Percentiles rank a stretch among this genome's conserved stretches.
These are phyloP conservation scores for Ceratocystis lukuohia DNA, from an alignment of 2,329 filamentous ascomycete genomes.

Conservation along the genomic window DNA sequence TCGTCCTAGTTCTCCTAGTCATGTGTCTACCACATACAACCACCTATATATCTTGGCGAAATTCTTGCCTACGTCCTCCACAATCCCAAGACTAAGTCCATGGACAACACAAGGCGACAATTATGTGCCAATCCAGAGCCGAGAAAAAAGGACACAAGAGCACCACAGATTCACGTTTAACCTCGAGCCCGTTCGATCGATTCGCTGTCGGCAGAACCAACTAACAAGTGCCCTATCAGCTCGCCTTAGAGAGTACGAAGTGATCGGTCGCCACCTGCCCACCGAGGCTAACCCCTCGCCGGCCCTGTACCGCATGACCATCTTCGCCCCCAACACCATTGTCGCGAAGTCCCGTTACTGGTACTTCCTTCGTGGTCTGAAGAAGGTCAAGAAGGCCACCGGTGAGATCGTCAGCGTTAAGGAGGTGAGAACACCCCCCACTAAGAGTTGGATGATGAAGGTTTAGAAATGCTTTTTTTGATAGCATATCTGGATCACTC, in stretches of 20 bases:
- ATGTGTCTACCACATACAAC: not conserved
- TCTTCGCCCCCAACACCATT: slow-evolving; percentile 95
- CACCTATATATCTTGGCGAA: not conserved
- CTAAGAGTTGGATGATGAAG: too few species aligned
- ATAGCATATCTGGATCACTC: not conserved
- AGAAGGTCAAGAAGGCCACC: slow-evolving; percentile 99
- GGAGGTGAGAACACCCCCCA: slow-evolving; percentile 48
- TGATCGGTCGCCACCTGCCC: slow-evolving; percentile 98
- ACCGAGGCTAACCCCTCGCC: slow-evolving; percentile 93
- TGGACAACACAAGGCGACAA: not conserved
- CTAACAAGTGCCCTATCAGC: slow-evolving; percentile 40
- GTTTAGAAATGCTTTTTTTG: not conserved
- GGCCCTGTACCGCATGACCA: slow-evolving; percentile 99
- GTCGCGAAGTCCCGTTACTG: slow-evolving; percentile 99
- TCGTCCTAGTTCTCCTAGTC: not conserved
- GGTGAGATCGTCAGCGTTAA: slow-evolving; percentile 98
- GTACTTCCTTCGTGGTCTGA: slow-evolving; percentile 99
- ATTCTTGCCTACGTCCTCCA: not conserved
- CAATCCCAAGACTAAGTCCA: not conserved
- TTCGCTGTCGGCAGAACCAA: slow-evolving; percentile 21
- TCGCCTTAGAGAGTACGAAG: slow-evolving; percentile 99
- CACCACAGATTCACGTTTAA: slow-evolving; percentile 9
- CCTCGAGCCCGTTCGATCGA: slow-evolving; percentile 13
- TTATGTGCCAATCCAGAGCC: not conserved
- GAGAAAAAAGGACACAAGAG: not conserved